Evolutionary conservation across 495 filamentous ascomycete species (phyloP).

Genomic region (Hypoxylon intermedium): DNA sequence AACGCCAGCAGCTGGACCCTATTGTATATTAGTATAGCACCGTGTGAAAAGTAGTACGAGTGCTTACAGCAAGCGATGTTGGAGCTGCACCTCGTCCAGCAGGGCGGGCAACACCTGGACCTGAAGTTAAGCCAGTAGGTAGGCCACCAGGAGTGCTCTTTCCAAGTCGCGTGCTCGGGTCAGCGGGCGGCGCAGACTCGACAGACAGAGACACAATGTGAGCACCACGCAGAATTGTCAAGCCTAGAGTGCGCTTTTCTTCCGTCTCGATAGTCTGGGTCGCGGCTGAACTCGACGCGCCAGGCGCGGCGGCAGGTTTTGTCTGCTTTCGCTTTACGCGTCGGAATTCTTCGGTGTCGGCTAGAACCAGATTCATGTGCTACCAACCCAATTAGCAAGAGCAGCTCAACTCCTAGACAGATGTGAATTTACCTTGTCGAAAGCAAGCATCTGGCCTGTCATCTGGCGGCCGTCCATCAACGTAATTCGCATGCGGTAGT

Average conservation of each 20-base stretch:
- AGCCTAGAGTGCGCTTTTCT: constrained; percentile 93
- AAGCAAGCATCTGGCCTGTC: constrained; percentile 95
- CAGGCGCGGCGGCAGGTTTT: constrained; percentile 78
- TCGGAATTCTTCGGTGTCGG: constrained; percentile 98
- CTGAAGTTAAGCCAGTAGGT: constrained; percentile 73
- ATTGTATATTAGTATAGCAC: constrained; percentile 41
- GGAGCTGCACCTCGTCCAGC: constrained; percentile 87
- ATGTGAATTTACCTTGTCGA: constrained; percentile 78
- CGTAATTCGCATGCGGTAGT: constrained; percentile 97
- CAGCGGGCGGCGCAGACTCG: constrained; percentile 94
- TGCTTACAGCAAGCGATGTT: constrained; percentile 71
- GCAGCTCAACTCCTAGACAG: not conserved
- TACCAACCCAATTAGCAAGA: constrained; percentile 49
- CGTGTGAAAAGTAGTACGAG: constrained; percentile 20
- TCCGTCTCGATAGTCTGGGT: constrained; percentile 78
- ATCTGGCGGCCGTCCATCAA: constrained; percentile 95
- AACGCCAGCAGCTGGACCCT: constrained; percentile 88
- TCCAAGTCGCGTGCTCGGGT: constrained; percentile 88
- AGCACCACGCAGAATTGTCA: constrained; percentile 93
- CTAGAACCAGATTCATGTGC: constrained; percentile 99
- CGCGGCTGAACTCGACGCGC: constrained; percentile 57
- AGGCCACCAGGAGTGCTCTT: constrained; percentile 73
- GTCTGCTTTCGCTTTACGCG: constrained; percentile 86
- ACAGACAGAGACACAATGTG: constrained; percentile 94
- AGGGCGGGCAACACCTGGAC: constrained; percentile 89